These are phyloP conservation scores for Aspergillus hortae DNA, from an alignment of 2,329 filamentous ascomycete species.

Conservation along the genomic window DNA sequence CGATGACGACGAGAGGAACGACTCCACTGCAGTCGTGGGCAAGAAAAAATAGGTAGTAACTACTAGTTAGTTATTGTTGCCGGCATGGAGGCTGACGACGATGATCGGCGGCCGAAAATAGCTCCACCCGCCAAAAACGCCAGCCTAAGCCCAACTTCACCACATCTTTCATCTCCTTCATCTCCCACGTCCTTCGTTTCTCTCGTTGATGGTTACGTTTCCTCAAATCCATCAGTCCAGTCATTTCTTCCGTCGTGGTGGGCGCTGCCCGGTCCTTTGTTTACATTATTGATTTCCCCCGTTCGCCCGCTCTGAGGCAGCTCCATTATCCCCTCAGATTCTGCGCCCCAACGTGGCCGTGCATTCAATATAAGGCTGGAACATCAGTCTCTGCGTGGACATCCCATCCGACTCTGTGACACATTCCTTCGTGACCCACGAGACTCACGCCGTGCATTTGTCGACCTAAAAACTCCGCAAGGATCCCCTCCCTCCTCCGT, in stretches of 20 bases:
- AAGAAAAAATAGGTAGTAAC: not conserved
- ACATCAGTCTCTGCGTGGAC: not conserved
- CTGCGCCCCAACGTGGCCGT: constrained; percentile 10
- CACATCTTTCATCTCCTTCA: not conserved
- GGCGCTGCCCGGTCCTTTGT: not conserved
- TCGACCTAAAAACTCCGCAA: not conserved
- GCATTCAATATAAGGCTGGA: constrained; percentile 2
- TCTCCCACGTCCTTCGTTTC: not conserved
- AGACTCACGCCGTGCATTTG: not conserved
- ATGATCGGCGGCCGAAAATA: constrained; percentile 18
- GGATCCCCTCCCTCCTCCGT: not conserved
- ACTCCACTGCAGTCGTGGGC: not conserved
- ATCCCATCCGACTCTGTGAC: not conserved
- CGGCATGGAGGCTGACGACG: constrained; percentile 1
- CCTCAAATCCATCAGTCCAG: not conserved
- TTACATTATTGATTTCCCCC: not conserved
- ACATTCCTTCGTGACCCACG: not conserved
- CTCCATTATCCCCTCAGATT: constrained; percentile 1
- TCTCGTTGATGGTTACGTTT: not conserved
- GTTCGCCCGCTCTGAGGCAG: not conserved
- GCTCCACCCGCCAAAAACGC: constrained; percentile 10
- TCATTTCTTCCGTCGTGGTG: not conserved
- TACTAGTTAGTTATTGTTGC: no score
- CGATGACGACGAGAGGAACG: not conserved
- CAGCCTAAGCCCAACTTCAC: constrained; percentile 11